Percentiles rank a stretch among this genome's conserved stretches.
phyloP scores from a whole-genome alignment of 768 basidiomycete genomes.

The Tulasnella calospora region DNA sequence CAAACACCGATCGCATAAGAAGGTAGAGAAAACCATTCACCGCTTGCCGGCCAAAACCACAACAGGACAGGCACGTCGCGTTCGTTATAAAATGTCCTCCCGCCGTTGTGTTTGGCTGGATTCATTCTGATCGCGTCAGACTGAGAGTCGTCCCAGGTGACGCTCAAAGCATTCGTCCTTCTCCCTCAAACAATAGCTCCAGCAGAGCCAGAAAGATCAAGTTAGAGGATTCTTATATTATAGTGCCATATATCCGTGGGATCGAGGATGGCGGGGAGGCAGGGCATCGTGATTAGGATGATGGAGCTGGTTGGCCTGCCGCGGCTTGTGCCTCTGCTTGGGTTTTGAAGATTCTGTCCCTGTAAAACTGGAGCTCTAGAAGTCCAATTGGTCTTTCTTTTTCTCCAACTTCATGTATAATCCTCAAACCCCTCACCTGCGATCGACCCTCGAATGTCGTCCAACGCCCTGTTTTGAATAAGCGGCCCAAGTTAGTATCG shows the following conservation, averaged over 20 bases:
- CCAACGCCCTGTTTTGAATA: conserved; percentile 55
- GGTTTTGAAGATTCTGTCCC: conserved; percentile 57
- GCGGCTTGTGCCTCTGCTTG: neutral
- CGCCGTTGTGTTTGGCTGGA: neutral
- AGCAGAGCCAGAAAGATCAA: neutral
- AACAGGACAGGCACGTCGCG: too few species aligned
- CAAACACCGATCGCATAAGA: neutral
- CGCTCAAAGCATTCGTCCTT: neutral
- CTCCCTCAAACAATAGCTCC: neutral
- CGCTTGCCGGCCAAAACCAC: too few species aligned
- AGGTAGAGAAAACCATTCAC: too few species aligned
- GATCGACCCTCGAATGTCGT: conserved; percentile 76
- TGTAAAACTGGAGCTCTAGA: conserved; percentile 75
- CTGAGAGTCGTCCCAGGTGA: neutral
- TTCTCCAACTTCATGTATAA: neutral
- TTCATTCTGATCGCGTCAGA: neutral
- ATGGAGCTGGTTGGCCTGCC: neutral
- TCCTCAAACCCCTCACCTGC: conserved; percentile 43
- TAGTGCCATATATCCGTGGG: neutral
- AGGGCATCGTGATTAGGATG: neutral
- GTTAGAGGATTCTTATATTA: neutral
- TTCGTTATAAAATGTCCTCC: too few species aligned
- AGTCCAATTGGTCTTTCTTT: neutral
- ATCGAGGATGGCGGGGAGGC: neutral
- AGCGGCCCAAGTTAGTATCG: too few species aligned